Conservation (phyloP, 352 stramenopile species). For the Blastocystis sp. region DNA sequence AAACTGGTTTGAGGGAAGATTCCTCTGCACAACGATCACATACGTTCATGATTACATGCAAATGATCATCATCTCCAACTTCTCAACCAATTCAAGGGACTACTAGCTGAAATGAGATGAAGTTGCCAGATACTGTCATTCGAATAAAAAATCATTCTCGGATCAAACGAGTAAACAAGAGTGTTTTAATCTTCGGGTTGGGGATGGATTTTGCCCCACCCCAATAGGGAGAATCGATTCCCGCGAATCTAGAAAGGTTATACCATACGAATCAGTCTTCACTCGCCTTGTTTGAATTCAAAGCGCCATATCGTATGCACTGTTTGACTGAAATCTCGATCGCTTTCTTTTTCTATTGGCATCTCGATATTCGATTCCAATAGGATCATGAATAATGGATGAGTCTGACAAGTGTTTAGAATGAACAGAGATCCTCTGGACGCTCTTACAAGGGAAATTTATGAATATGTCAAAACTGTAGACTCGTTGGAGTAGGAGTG, state of each 20-base stretch:
- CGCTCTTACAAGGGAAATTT: neutral
- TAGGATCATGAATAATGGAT: neutral
- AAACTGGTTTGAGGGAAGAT: too few relatives aligned
- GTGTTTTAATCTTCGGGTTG: neutral
- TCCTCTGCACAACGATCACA: too few relatives aligned
- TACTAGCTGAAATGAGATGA: too few relatives aligned
- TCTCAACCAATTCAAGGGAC: too few relatives aligned
- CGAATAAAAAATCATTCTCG: neutral
- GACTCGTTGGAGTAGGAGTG: neutral
- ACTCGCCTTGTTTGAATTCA: conserved; percentile 43
- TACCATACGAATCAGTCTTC: neutral
- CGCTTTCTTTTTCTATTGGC: neutral
- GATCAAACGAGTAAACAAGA: neutral
- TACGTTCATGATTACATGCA: too few relatives aligned
- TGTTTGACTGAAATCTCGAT: conserved; percentile 13
- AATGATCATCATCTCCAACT: too few relatives aligned
- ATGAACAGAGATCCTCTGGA: neutral
- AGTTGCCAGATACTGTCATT: too few relatives aligned
- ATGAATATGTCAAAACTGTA: neutral
- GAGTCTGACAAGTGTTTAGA: neutral
- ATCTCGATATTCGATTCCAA: neutral
- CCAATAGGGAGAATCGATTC: neutral
- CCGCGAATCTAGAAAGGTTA: conserved; percentile 9
- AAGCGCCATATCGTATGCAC: neutral
- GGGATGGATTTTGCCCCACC: neutral